These are phyloP conservation scores for Ceratobasidium sp. DNA, from an alignment of 1,284 basidiomycete genomes.

Conservation along the genomic window DNA sequence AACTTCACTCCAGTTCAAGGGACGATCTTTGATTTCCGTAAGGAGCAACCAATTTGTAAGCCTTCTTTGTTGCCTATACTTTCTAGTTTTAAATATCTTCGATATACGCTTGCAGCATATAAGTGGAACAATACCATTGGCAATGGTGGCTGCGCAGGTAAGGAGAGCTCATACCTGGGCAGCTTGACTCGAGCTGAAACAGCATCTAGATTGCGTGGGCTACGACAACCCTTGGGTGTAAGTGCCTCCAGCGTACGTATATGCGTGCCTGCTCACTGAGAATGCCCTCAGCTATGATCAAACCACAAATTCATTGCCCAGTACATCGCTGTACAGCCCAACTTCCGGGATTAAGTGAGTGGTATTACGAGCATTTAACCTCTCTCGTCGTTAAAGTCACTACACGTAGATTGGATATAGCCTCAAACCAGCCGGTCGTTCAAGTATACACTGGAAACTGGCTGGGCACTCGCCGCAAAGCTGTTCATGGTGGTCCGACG, in stretches of 20 bases:
- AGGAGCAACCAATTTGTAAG: conserved; percentile 62
- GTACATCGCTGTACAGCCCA: conserved; percentile 62
- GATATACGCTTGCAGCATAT: background rate
- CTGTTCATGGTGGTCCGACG: conserved; percentile 62
- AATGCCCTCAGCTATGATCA: conserved; percentile 52
- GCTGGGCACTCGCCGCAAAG: conserved; percentile 64
- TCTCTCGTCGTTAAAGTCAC: conserved; percentile 22
- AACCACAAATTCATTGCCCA: conserved; percentile 54
- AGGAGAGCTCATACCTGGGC: background rate
- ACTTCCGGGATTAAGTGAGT: conserved; percentile 65
- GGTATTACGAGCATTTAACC: conserved; percentile 13
- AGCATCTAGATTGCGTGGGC: conserved; percentile 59
- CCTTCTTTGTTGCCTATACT: background rate
- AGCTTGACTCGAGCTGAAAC: background rate
- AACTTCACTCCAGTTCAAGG: conserved; percentile 58
- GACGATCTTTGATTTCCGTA: conserved; percentile 64
- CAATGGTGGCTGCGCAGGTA: conserved; percentile 41
- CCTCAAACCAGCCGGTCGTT: conserved; percentile 65
- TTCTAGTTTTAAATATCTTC: background rate
- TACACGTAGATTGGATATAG: conserved; percentile 63
- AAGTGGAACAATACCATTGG: conserved; percentile 46
- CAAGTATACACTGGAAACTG: conserved; percentile 65
- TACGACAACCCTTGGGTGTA: conserved; percentile 66
- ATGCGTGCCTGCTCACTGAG: background rate
- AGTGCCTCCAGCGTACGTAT: conserved; percentile 6